Percentiles rank a stretch among this genome's conserved stretches.
Conservation (phyloP, 176 grass and related monocot genomes). For the Lolium multiflorum region DNA sequence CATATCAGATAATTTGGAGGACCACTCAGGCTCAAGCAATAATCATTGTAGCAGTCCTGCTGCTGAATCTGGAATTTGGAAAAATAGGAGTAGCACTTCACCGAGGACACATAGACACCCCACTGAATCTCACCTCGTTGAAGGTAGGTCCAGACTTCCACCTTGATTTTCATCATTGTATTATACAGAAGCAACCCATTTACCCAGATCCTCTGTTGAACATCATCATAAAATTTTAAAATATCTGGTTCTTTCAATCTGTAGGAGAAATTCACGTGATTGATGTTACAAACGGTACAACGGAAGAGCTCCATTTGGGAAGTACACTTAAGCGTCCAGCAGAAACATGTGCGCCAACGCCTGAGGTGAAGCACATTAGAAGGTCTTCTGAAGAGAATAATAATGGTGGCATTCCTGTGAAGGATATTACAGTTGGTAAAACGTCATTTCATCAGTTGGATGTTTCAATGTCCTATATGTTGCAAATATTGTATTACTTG, state of each 20-base stretch:
- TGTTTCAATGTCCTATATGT: constrained; percentile 17
- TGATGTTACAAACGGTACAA: constrained; percentile 55
- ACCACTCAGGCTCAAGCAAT: constrained; percentile 40
- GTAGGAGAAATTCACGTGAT: constrained; percentile 63
- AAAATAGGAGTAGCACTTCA: constrained; percentile 57
- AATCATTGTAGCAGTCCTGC: constrained; percentile 37
- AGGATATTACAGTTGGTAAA: constrained; percentile 59
- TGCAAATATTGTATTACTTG: constrained; percentile 32
- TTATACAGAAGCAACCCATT: neutral
- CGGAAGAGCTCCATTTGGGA: constrained; percentile 47
- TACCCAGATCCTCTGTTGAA: neutral
- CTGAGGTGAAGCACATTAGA: constrained; percentile 42
- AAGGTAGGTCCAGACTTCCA: constrained; percentile 45
- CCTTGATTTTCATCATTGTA: neutral
- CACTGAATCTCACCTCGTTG: constrained; percentile 44
- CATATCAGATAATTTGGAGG: constrained; percentile 53
- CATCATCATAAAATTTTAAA: constrained; percentile 8
- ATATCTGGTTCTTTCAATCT: constrained; percentile 30
- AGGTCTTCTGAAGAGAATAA: constrained; percentile 37
- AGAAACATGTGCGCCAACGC: constrained; percentile 33
- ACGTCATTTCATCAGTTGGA: constrained; percentile 10
- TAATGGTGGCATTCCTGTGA: constrained; percentile 42
- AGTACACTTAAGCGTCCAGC: constrained; percentile 48
- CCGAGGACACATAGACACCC: constrained; percentile 45
- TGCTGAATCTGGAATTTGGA: constrained; percentile 57